phyloP scores from a whole-genome alignment of 2,329 filamentous ascomycete species.

The Trichoderma koningii region DNA sequence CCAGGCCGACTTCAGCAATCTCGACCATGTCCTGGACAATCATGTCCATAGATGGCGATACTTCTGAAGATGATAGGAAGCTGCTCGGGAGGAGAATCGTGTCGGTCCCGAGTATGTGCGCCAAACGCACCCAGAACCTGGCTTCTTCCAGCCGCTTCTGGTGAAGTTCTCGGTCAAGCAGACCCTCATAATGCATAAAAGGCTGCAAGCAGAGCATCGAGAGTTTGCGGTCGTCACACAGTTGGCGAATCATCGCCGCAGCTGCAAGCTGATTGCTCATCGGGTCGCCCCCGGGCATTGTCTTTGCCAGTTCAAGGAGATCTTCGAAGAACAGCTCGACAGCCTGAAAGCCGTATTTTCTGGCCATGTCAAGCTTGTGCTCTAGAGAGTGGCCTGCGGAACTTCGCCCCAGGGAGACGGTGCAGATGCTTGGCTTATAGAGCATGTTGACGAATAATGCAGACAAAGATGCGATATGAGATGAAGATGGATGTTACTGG shows the following conservation, averaged over 20 bases:
- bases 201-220: slow-evolving; percentile 69
- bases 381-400: slow-evolving; percentile 66
- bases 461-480: neutral
- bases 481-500: neutral
- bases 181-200: slow-evolving; percentile 76
- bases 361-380: slow-evolving; percentile 69
- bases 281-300: slow-evolving; percentile 45
- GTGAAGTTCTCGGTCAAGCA: slow-evolving; percentile 63
- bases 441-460: neutral
- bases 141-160: slow-evolving; percentile 62
- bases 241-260: slow-evolving; percentile 55
- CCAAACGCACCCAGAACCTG: slow-evolving; percentile 68
- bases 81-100: slow-evolving; percentile 74
- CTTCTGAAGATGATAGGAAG: slow-evolving; percentile 57
- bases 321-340: slow-evolving; percentile 82
- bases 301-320: slow-evolving; percentile 60
- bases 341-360: slow-evolving; percentile 64
- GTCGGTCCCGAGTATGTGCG: slow-evolving; percentile 65
- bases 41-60: slow-evolving; percentile 52
- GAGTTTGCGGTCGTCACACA: slow-evolving; percentile 60
- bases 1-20: slow-evolving; percentile 67
- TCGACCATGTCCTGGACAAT: slow-evolving; percentile 64
- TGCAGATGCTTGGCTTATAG: slow-evolving; percentile 65
- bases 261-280: slow-evolving; percentile 55
- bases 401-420: slow-evolving; percentile 74